Base-by-base conservation (phyloP, 2,329 filamentous ascomycete species). In the Basipetospora chlamydospora region DNA sequence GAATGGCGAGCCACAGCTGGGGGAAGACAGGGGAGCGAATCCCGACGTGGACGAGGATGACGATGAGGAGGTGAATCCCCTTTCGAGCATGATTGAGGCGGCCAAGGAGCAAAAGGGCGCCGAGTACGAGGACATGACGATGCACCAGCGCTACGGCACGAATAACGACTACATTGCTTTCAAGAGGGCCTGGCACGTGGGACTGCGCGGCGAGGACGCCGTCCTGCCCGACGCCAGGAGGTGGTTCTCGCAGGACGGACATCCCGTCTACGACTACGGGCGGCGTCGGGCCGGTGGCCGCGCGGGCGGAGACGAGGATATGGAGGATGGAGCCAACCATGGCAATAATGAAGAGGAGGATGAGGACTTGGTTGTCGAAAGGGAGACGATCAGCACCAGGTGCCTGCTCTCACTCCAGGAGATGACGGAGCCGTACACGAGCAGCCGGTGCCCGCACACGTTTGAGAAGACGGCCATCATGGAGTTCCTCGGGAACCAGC, bases 391-490 rank as follows among this genome's bases (percentile, higher is more conserved):
- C 36, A 79, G 72, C 51, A 70, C 78, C 22, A 77, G 72, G 46
- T 87, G 81, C 47, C 79, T 80, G 0, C 53, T 87, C 15, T 80
- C 79, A 0, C 59, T 85, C 44, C 61, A 62, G 35, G 60, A 68
- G 30, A 76, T 84, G 59, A 58, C 61, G 28, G 67, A 83, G 36
- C 81, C 81, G 0, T 74, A 72, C 47, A 80, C 70, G 38, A 81
- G 72, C 46, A 58, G 51, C 11, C 70, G 71, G 44, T 87, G 81
- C 59, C 74, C 70, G 38, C 81, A 87, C 52, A 76, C 70, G 0
- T 87, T 83, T 49, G 78, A 87, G 49, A 77, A 72, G 52, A 48
- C 52, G 2, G 71, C 73, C 1, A 77, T 87, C 26, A 39, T 70
- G 17, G 66, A 73, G n/a, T 61, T 60, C 41, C 29, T 77, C 62